Base-by-base conservation (phyloP, 192 early-diverging fungal species). In the Geranomyces michiganensis region DNA sequence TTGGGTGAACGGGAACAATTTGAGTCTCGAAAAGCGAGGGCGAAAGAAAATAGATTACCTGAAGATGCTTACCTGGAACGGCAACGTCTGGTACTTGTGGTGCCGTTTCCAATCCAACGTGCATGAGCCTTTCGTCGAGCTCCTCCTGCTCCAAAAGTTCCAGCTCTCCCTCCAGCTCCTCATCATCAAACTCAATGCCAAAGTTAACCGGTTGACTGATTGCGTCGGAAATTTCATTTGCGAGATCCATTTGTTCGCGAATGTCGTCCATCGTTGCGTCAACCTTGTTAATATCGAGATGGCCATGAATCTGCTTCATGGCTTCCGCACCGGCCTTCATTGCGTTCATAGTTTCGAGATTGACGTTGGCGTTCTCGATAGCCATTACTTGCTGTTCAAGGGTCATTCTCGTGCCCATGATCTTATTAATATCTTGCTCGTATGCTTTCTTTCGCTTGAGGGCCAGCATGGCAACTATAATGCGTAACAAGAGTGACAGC, bases 191-290 rank as follows among this genome's bases (percentile, higher is more conserved):
- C 29, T 94, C 94, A n/a, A 88, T 79, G 7, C 94, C 95, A 73
- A 94, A 91, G 51, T 87, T 77, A 70, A 94, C 86, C 0, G 95
- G 95, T 76, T 90, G 89, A 48, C 94, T 90, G 72, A 99, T 94
- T 10, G 94, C 95, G 43, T 95, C 92, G 19, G 90, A 91, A 13
- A 99, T 88, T 79, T 97, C 97, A 73, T 95, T 94, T 21, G 95
- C 92, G 68, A 96, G 75, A 68, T 96, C 94, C 92, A 97, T 96
- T 77, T 99, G 95, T 67, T 99, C 97, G 31, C 92, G 88, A 68
- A 99, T 95, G 59, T 95, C 93, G 70, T 99, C 97, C 93, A 96
- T 95, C 14, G 91, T 95, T 44, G 85, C 83, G 73, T 99, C 97
- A 29, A 99, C 95, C 86, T 93, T 96, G 75, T 95, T 89, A 59